Base-by-base conservation (phyloP, 2,329 filamentous ascomycete species). In the Beauveria sp. region DNA sequence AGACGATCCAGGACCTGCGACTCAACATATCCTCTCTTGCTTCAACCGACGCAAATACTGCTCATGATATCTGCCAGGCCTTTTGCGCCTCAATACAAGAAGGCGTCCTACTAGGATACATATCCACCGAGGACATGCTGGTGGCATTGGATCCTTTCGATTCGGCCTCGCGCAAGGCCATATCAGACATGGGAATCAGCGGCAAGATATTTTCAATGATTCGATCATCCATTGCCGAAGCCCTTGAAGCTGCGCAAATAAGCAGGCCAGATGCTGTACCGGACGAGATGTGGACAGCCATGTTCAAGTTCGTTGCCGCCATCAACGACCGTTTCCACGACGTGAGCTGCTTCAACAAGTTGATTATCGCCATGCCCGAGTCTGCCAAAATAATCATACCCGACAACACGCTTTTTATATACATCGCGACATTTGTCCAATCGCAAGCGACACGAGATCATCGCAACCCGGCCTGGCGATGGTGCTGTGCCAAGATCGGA, bases 401-500 rank as follows among this genome's bases (percentile, higher is more conserved):
- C 8, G 12, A 47, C 28, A 30, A 60, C 26, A 18, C 22, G 0
- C 28, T 60, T 3, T 47, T 48, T 10, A 47, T 16, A 44, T 54
- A 47, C 22, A 26, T 41, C 2, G 26, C 26, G 28, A 54, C 24
- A 5, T 54, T 60, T 7, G 8, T 54, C 9, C 40, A 60, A 30
- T 16, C 40, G 3, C 58, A 60, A 44, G 50, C 48, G 30, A 37
- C 24, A 22, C 22, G 40, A 9, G 50, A 54, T 40, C 26, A 60
- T 41, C 50, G 26, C 22, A 48, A 43, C 20, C 50, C 50, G 1
- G n/a, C 22, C 8, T 60, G 58, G 58, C 26, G 28, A 37, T 60
- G 58, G 58, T 54, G 58, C 43, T 54, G 50, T 48, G 28, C 41
- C 22, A 60, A 60, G 28, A 34, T 60, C 28, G 58, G 58, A 20